Percentiles rank a stretch among this genome's conserved stretches.
Conservation (phyloP, 805 yeast genomes). For the Trichomonascus vanleenenianus region DNA sequence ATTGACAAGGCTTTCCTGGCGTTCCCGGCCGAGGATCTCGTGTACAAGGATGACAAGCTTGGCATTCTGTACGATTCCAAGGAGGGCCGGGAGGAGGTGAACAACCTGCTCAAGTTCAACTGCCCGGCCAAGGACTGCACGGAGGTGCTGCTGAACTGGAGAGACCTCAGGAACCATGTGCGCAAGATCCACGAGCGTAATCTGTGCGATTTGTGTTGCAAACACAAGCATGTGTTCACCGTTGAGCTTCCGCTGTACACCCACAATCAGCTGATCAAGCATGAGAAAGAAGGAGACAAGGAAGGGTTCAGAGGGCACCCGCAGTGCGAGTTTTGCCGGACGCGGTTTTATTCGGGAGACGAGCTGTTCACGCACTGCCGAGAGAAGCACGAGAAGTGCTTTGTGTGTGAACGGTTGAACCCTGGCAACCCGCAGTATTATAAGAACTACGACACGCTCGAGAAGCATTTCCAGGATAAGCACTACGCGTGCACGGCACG, state of each 20-base stretch:
- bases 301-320: conserved; percentile 86
- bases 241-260: conserved; percentile 59
- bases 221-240: conserved; percentile 70
- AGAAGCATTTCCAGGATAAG: conserved; percentile 59
- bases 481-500: conserved; percentile 77
- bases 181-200: conserved; percentile 50
- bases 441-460: conserved; percentile 65
- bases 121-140: conserved; percentile 46
- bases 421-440: conserved; percentile 60
- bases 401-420: conserved; percentile 69
- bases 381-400: conserved; percentile 80
- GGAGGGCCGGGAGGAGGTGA: conserved; percentile 40
- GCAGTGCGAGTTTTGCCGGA: conserved; percentile 69
- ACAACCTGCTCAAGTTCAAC: conserved; percentile 42
- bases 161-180: conserved; percentile 57
- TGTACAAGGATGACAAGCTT: conserved; percentile 35
- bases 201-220: conserved; percentile 70
- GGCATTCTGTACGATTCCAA: conserved; percentile 55
- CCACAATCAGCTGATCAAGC: conserved; percentile 55
- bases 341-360: conserved; percentile 80
- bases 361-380: conserved; percentile 78
- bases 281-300: conserved; percentile 63
- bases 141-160: conserved; percentile 40
- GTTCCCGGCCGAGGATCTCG: conserved; percentile 29
- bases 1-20: conserved; percentile 31